phyloP scores from a whole-genome alignment of 176 grass and related monocot species.

The Secale cereale region DNA sequence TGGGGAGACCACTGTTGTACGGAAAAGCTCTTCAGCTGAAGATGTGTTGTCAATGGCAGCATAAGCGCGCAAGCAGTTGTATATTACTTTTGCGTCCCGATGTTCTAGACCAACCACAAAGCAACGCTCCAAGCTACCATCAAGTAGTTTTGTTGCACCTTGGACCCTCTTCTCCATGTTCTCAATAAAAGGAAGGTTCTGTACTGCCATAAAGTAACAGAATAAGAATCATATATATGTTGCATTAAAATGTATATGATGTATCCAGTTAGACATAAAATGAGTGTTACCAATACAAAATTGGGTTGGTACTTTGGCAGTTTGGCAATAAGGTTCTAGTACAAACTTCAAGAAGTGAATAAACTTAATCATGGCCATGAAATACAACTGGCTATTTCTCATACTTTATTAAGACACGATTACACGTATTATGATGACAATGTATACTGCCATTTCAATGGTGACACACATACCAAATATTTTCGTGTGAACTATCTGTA shows the following conservation, averaged over 20 bases:
- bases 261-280: background rate
- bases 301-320: background rate
- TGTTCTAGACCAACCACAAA: constrained; percentile 83
- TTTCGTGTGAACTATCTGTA: background rate
- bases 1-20: constrained; percentile 69
- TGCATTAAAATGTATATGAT: background rate
- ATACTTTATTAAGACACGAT: background rate
- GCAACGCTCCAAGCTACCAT: constrained; percentile 78
- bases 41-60: constrained; percentile 95
- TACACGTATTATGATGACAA: background rate
- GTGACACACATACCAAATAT: background rate
- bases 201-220: constrained; percentile 73
- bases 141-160: constrained; percentile 73
- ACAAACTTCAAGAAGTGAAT: background rate
- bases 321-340: background rate
- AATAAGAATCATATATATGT: constrained; percentile 62
- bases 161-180: constrained; percentile 99
- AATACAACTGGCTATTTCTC: background rate
- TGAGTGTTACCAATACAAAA: constrained; percentile 8
- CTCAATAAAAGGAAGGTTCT: constrained; percentile 98
- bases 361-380: background rate
- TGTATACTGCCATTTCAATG: background rate
- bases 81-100: constrained; percentile 73
- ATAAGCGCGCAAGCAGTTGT: constrained; percentile 95
- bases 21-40: constrained; percentile 88